Conservation (phyloP, 2,329 filamentous ascomycete genomes). For the Penicillium hesseltinei region DNA sequence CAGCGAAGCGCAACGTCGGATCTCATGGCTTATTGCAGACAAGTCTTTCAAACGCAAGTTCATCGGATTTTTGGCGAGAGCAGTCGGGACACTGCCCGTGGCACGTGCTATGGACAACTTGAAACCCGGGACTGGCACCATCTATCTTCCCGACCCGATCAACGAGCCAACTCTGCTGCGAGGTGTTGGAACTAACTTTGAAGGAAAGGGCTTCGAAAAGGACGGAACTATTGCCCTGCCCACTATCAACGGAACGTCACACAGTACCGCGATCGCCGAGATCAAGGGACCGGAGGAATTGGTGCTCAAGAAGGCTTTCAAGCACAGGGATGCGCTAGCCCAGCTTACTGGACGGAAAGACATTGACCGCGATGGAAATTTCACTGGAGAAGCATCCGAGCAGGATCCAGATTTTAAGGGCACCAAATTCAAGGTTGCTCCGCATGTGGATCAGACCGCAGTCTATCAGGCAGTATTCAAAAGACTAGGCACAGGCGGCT, state of each 20-base stretch:
- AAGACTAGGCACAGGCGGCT: slow-evolving; percentile 76
- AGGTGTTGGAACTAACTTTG: slow-evolving; percentile 79
- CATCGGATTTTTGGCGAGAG: slow-evolving; percentile 80
- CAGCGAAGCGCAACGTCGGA: slow-evolving; percentile 80
- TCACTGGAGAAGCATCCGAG: slow-evolving; percentile 55
- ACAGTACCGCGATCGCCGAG: slow-evolving; percentile 79
- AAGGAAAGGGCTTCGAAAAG: slow-evolving; percentile 65
- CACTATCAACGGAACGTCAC: slow-evolving; percentile 73
- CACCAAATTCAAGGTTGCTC: slow-evolving; percentile 80
- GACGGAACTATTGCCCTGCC: slow-evolving; percentile 87
- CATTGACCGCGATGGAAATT: slow-evolving; percentile 64
- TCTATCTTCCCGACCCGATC: slow-evolving; percentile 87
- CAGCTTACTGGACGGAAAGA: slow-evolving; percentile 82
- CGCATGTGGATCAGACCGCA: slow-evolving; percentile 88
- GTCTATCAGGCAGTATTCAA: slow-evolving; percentile 93
- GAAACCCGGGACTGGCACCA: slow-evolving; percentile 71
- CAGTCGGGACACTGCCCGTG: slow-evolving; percentile 89
- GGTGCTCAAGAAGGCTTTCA: slow-evolving; percentile 82
- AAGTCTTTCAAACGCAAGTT: slow-evolving; percentile 90
- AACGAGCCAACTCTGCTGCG: slow-evolving; percentile 79
- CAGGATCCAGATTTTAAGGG: slow-evolving; percentile 66
- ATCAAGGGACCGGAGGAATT: slow-evolving; percentile 79
- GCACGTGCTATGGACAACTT: slow-evolving; percentile 86
- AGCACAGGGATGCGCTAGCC: slow-evolving; percentile 67
- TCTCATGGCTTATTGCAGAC: slow-evolving; percentile 89